A percentile compares a stretch with the other conserved stretches of the same genome.
These are phyloP conservation scores for Eudorina sp. DNA, from an alignment of 139 green algal species.

Conservation along the genomic window DNA sequence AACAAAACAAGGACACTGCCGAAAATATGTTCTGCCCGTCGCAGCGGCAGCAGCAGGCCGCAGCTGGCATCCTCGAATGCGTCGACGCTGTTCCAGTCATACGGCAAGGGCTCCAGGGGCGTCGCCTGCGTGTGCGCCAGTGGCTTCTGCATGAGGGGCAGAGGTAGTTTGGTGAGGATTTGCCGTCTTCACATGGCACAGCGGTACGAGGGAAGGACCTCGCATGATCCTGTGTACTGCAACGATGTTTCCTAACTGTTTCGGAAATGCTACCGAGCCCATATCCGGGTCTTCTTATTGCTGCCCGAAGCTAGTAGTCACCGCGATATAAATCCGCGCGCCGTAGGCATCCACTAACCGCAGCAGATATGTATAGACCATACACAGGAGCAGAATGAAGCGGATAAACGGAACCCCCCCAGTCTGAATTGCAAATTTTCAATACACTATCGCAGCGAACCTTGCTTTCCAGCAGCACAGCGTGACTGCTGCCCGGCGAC, in stretches of 20 bases:
- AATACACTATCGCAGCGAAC: not conserved
- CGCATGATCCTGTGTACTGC: no score
- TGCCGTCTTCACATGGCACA: not conserved
- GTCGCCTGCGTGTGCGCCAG: not conserved
- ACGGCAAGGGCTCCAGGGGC: not conserved
- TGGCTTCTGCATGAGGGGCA: not conserved
- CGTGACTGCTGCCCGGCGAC: not conserved
- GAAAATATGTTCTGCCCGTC: not conserved
- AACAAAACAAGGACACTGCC: constrained; percentile 15
- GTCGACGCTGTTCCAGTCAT: not conserved
- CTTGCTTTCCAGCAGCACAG: not conserved
- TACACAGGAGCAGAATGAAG: no score
- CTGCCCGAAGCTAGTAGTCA: no score
- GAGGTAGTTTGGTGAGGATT: not conserved
- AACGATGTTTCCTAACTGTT: no score
- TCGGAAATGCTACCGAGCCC: no score
- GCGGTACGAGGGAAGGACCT: no score
- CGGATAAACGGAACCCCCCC: not conserved
- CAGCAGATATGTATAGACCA: no score
- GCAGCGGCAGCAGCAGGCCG: constrained; percentile 16
- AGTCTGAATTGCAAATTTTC: not conserved
- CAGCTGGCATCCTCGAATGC: not conserved
- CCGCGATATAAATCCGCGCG: no score
- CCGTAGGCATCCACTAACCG: no score
- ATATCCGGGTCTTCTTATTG: no score